phyloP scores from a whole-genome alignment of 2,329 filamentous ascomycete genomes.

The Aureobasidium sp. region DNA sequence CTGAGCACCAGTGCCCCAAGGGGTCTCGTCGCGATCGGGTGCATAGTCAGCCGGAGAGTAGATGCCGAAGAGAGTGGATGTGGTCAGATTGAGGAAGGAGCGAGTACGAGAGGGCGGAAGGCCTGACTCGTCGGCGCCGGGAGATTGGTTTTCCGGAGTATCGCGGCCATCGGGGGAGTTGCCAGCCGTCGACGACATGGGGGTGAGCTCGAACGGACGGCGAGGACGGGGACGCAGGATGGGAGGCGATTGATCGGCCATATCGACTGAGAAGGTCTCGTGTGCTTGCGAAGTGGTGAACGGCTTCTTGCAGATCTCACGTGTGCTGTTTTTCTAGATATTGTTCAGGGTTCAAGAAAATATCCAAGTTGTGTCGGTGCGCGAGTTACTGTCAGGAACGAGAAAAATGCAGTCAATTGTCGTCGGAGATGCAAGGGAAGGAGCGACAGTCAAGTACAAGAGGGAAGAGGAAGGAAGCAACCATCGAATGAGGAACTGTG shows the following conservation, averaged over 20 bases:
- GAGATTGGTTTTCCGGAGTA: conserved; percentile 18
- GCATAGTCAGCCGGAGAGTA: conserved; percentile 60
- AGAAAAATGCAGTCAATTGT: not conserved
- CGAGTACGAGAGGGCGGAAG: conserved; percentile 54
- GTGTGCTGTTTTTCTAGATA: not conserved
- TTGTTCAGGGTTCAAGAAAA: not conserved
- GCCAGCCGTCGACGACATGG: conserved; percentile 30
- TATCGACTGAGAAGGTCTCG: not conserved
- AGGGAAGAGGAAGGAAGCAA: not conserved
- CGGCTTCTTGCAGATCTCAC: not conserved
- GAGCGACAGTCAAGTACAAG: not conserved
- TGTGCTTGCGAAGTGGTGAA: not conserved
- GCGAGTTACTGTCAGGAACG: not conserved
- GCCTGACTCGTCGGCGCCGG: conserved; percentile 16
- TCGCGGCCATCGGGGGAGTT: conserved; percentile 18
- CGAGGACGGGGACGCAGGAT: conserved; percentile 57
- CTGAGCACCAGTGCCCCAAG: conserved; percentile 70
- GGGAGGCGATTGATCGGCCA: conserved; percentile 9
- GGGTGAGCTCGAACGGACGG: conserved; percentile 57
- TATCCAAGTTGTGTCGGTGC: not conserved
- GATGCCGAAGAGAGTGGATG: conserved; percentile 84
- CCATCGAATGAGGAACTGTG: not conserved
- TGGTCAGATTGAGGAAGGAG: conserved; percentile 78
- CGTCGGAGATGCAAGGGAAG: not conserved
- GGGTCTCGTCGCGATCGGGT: conserved; percentile 50